A percentile compares a stretch with the other conserved stretches of the same genome.
phyloP scores from a whole-genome alignment of 139 green algal species.

The Parachlorella kessleri region DNA sequence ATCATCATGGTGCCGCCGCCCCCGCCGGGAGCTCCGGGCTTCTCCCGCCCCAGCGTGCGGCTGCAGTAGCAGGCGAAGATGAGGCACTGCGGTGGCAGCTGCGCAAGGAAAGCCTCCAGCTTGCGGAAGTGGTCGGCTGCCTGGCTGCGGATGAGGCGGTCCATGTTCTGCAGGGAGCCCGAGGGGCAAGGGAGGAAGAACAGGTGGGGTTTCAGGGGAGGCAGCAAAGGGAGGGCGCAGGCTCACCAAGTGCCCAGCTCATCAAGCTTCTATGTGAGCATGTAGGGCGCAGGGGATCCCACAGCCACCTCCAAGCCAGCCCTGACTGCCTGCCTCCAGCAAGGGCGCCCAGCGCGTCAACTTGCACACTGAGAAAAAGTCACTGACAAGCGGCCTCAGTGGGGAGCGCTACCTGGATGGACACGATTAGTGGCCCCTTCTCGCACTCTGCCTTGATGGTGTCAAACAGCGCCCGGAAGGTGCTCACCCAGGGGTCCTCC shows the following conservation, averaged over 20 bases:
- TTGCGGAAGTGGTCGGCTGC: conserved; percentile 31
- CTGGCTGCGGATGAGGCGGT: conserved; percentile 28
- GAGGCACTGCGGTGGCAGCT: conserved; percentile 28
- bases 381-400: too few species aligned
- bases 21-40: conserved; percentile 1
- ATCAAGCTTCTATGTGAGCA: too few species aligned
- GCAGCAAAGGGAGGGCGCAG: too few species aligned
- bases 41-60: conserved; percentile 11
- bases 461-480: conserved; percentile 34
- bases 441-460: neutral
- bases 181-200: too few species aligned
- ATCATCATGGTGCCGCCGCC: conserved; percentile 7
- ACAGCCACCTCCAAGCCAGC: too few species aligned
- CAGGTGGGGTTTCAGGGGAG: too few species aligned
- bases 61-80: conserved; percentile 40
- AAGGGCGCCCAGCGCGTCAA: too few species aligned
- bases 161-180: conserved; percentile 21
- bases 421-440: conserved; percentile 27
- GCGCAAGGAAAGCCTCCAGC: conserved; percentile 20
- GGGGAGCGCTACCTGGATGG: conserved; percentile 32
- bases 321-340: too few species aligned
- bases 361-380: too few species aligned
- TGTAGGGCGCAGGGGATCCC: too few species aligned
- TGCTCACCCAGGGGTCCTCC: conserved; percentile 21
- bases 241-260: too few species aligned